Evolutionary conservation across 225 moss, liverwort and hornwort species (phyloP), one percentile per base, ranked within the genome.

Genomic region (Lunularia cruciata): DNA sequence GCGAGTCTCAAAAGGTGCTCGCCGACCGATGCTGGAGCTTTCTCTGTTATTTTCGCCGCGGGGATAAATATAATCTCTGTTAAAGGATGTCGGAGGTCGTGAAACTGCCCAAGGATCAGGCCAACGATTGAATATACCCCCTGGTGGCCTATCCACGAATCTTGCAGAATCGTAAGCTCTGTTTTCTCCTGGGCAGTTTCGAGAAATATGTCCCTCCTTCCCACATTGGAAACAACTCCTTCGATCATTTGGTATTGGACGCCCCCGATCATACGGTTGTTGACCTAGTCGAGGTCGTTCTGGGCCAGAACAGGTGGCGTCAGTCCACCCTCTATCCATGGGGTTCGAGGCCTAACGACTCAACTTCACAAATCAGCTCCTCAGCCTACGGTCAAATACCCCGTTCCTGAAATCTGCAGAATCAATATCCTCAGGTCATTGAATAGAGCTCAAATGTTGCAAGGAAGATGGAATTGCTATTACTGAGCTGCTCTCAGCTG

Each of bases 281-380:
- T 82, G 81, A 70, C 81, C 81, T 42, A 77, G 67, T 39, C 74
- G 81, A 66, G 77, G 74, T 42, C 77, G 69, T 67, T 82, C 81
- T 14, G 60, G 74, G 62, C 70, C 74, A 65, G 54, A 71, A 77
- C 46, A 74, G 64, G 61, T 11, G 60, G 70, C 14, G 22, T 70
- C 54, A 70, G 71, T 66, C 81, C 81, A 75, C 65, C 60, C 74
- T 63, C 77, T 71, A 63, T 82, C 81, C 81, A 82, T 82, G 54
- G 55, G 42, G 23, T 54, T 23, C 47, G 35, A 33, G 38, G 63
- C 49, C 27, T 61, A 23, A 35, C 25, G 34, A 47, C 28, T 47
- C 20, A 43, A 59, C 45, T 28, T 71, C 54, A 22, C 57, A 31
- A 76, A n/a, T 23, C 23, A 12, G 46, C 16, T 63, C 63, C 57